phyloP scores from a whole-genome alignment of 345 rosid species.

The Brassica napus region DNA sequence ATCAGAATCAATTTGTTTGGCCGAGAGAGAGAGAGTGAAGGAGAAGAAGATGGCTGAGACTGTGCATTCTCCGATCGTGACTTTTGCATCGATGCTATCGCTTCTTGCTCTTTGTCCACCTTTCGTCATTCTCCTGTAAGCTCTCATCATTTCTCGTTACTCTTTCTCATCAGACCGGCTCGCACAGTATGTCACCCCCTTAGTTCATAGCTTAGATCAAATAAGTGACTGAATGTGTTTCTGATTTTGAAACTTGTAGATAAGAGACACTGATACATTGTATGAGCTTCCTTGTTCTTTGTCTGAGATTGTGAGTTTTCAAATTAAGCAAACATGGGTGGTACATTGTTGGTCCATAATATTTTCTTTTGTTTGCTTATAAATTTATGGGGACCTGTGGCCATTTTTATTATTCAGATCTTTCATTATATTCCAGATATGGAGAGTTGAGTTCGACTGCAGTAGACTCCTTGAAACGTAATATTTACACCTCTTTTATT shows the following conservation, averaged over 20 bases:
- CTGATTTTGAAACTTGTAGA: background rate
- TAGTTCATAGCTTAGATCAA: background rate
- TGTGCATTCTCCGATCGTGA: constrained; percentile 76
- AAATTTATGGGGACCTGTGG: background rate
- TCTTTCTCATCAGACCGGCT: constrained; percentile 15
- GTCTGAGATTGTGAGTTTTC: background rate
- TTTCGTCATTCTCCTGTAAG: constrained; percentile 87
- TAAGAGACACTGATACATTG: background rate
- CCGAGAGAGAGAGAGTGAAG: too few species aligned
- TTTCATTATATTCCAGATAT: background rate
- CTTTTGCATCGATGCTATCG: constrained; percentile 80
- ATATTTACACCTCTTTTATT: background rate
- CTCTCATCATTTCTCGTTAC: background rate
- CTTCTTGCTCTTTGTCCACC: constrained; percentile 90
- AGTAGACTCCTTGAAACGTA: background rate
- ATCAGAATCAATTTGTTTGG: constrained; percentile 16
- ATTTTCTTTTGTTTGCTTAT: background rate
- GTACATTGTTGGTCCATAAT: background rate
- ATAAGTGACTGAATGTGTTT: background rate
- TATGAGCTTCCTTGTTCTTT: background rate
- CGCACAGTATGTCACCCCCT: background rate
- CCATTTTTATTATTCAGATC: background rate
- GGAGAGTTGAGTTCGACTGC: background rate
- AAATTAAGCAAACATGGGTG: background rate
- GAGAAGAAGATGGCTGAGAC: constrained; percentile 47